Evolutionary conservation across 2,329 filamentous ascomycete genomes (phyloP), one percentile per base, ranked within the genome.

Genomic region (Tolypocladium ovalisporum): DNA sequence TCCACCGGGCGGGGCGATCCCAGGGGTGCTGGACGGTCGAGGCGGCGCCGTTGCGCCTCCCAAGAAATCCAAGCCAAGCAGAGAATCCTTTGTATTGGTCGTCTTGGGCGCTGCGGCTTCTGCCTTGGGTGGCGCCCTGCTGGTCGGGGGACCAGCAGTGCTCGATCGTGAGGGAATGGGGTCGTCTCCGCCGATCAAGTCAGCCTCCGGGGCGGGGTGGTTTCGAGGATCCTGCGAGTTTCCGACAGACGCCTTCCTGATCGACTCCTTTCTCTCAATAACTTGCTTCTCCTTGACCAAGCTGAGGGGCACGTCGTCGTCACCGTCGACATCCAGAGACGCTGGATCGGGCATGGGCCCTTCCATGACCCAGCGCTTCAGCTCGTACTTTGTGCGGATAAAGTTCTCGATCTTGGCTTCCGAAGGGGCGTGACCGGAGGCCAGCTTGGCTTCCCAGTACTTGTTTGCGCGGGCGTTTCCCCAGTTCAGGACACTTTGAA

Each of bases 371-470:
- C 94, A 99, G 76, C 95, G 83, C 82, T 96, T 97, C 56, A 94
- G 88, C 72, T 99, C 94, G 73, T 99, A 99, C 75, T 99, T 99
- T 57, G 95, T 99, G 64, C 94, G 86, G 67, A 99, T 97, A 69
- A 99, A 99, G 79, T 97, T 99, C 81, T 99, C 94, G 66, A 99
- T 97, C 81, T 99, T 99, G 64, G 89, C 83, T 77, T 99, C 95
- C 27, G 93, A 96, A 1, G 94, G 94, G 52, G 93, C 85, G 73
- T 99, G 94, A 59, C 92, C 92, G 17, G 87, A 76, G 2, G 93
- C 91, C 67, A 99, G 76, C 76, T 97, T 99, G 61, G 89, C 84
- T 75, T 99, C 95, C 93, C 93, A 99, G 73, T 97, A 96, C 79
- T 96, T 97, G 78, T 99, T 99, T 57, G 94, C 94, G 72, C 92